Evolutionary conservation across 306 rosid genomes (phyloP).

Genomic region (Medicago lupulina): DNA sequence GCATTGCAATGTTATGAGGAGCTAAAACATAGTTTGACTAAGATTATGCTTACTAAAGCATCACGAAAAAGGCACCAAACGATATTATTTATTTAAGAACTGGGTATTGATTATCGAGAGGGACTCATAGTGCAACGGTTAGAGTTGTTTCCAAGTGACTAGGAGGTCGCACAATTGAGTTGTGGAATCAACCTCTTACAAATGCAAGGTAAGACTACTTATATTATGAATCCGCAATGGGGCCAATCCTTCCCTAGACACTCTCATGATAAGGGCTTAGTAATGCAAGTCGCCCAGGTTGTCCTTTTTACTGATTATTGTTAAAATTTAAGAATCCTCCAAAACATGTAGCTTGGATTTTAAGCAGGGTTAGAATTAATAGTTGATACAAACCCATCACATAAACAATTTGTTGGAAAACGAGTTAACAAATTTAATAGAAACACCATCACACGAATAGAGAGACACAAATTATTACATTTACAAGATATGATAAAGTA

Average conservation of each 20-base stretch:
- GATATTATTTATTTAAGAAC: conserved; percentile 1
- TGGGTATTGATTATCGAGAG: background rate
- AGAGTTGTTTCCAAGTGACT: background rate
- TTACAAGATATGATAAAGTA: background rate
- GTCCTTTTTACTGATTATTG: background rate
- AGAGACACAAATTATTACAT: background rate
- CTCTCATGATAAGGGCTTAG: background rate
- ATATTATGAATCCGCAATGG: background rate
- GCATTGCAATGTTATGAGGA: background rate
- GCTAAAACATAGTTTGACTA: background rate
- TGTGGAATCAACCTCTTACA: no score
- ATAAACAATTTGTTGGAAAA: background rate
- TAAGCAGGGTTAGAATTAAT: background rate
- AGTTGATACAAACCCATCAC: background rate
- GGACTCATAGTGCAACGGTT: background rate
- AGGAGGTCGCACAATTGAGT: background rate
- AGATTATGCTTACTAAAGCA: no score
- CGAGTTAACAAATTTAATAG: conserved; percentile 3
- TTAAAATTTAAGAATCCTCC: conserved; percentile 26
- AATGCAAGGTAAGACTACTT: background rate
- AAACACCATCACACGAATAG: background rate
- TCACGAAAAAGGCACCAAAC: background rate
- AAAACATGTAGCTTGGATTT: background rate
- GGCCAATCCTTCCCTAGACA: background rate
- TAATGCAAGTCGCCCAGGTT: background rate